Evolutionary conservation across 306 rosid genomes (phyloP), one percentile per base, ranked within the genome.

Genomic region (Senna siamea): DNA sequence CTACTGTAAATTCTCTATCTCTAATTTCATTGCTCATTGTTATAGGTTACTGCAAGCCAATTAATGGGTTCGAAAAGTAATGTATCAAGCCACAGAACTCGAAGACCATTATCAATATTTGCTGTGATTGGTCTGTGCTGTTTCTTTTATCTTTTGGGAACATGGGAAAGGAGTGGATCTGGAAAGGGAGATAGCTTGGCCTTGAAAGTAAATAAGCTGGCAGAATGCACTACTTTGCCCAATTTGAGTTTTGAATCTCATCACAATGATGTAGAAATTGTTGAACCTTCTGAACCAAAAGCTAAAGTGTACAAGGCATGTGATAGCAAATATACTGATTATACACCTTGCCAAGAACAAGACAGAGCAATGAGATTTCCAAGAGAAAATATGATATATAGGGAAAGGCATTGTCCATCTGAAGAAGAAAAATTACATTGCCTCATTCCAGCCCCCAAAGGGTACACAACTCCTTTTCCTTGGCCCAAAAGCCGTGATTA

Each of bases 401-500:
- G 99, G 83, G 99, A 95, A 80, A 90, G 99, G 67, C 99, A 95
- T 82, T 95, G 99, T 66, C 99, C 99, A 12, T 69, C 93, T 34
- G 81, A 82, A 69, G 85, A 86, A 6, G 98, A 95, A 78, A 92
- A 95, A 81, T 59, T 95, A 79, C 92, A 20, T 59, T 95, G 99
- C 82, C 99, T 95, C 57, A 76, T 95, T 82, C 99, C 98, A 41
- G 99, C 98, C 4, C 97, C 97, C 0, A 75, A 85, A 58, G 97
- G 97, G 63, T 95, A 95, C 64, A 86, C 18, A 11, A 80, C 96
- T 79, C 98, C 96, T 9, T 95, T 95, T 66, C 90, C 93, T 1
- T 95, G 99, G 99, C 99, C 99, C n/a, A 88, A 90, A 69, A 84
- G 99, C 68, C 97, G 98, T 20, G 99, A 94, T 70, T 92, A 87